These are phyloP conservation scores for Isochrysis galbana DNA, from an alignment of 78 protist genomes.

Conservation along the genomic window DNA sequence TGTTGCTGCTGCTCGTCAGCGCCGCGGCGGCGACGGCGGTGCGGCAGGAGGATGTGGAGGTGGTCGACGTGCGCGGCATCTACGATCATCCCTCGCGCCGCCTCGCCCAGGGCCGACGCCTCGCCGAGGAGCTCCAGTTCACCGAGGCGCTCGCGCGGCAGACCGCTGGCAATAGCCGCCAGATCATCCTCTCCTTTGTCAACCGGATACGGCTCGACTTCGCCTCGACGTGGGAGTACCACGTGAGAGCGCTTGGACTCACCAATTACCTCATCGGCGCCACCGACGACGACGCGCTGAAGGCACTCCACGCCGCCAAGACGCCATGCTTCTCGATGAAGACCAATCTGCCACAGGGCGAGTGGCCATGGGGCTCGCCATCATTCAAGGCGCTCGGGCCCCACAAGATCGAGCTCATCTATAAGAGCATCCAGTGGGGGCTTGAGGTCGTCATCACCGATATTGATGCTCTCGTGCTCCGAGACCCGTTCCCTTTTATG, in stretches of 20 bases:
- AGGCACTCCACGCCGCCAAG: neutral
- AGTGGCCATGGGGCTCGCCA: conserved; percentile 17
- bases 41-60: neutral
- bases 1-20: neutral
- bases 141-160: neutral
- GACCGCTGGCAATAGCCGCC: neutral
- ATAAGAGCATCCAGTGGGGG: neutral
- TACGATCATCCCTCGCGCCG: neutral
- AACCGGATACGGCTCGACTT: neutral
- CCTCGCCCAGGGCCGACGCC: too few relatives aligned
- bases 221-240: neutral
- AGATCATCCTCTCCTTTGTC: neutral
- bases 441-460: neutral
- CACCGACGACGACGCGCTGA: neutral
- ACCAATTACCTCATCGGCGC: neutral
- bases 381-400: conserved; percentile 15
- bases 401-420: neutral
- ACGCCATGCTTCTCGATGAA: neutral
- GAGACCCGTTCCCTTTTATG: conserved; percentile 10
- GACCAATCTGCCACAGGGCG: neutral
- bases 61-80: neutral
- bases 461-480: conserved; percentile 9
- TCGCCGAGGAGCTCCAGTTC: too few relatives aligned
- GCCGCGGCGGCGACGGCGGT: neutral
- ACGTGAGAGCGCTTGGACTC: neutral